Conservation (phyloP, 83 land plant genomes). For the Isoetes engelmannii region DNA sequence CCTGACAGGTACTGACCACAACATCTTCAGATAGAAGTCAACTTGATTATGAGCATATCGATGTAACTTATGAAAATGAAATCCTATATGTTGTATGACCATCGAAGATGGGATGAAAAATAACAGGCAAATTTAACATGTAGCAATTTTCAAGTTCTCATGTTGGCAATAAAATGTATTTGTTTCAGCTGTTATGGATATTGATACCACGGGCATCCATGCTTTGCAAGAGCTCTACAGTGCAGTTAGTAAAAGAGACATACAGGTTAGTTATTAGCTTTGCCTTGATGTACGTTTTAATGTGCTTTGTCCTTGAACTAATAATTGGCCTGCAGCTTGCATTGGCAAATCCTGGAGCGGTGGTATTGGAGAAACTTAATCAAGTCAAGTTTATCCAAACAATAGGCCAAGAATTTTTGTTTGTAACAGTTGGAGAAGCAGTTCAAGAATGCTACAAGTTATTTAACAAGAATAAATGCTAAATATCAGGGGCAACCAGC, state of each 20-base stretch:
- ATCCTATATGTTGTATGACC: too few relatives aligned
- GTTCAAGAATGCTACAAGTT: slow-evolving; percentile 28
- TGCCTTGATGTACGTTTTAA: too few relatives aligned
- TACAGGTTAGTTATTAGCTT: slow-evolving; percentile 30
- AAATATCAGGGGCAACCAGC: too few relatives aligned
- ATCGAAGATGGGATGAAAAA: too few relatives aligned
- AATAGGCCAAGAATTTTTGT: slow-evolving; percentile 52
- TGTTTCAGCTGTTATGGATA: slow-evolving; percentile 54
- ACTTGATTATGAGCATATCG: too few relatives aligned
- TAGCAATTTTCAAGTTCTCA: too few relatives aligned
- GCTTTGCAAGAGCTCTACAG: slow-evolving; percentile 46
- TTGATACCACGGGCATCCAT: slow-evolving; percentile 64
- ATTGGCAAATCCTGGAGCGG: slow-evolving; percentile 55
- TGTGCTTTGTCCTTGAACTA: background rate
- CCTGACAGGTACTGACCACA: too few relatives aligned
- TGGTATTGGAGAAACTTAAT: slow-evolving; percentile 53
- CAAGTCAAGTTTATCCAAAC: slow-evolving; percentile 36
- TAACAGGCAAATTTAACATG: too few relatives aligned
- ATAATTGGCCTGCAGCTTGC: slow-evolving; percentile 31
- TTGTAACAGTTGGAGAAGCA: slow-evolving; percentile 51
- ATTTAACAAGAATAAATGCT: too few relatives aligned
- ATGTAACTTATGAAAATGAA: too few relatives aligned
- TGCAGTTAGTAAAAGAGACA: slow-evolving; percentile 29
- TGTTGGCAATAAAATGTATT: background rate
- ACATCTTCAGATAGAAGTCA: too few relatives aligned